phyloP scores from a whole-genome alignment of 2,329 filamentous ascomycete species.

The Alternaria triticimaculans region DNA sequence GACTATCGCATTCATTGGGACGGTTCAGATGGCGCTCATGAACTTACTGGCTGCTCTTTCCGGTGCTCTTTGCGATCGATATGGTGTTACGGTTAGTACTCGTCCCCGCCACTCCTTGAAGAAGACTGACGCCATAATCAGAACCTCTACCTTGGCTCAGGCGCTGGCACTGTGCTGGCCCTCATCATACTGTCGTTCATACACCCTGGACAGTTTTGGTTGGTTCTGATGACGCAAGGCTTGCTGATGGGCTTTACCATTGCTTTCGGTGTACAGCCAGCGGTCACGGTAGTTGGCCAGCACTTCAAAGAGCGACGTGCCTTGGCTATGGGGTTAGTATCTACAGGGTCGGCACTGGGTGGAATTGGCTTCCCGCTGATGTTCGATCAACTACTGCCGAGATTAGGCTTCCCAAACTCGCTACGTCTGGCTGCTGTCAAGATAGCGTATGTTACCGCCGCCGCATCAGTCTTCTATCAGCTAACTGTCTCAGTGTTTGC shows the following conservation, averaged over 20 bases:
- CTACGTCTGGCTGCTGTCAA: conserved; percentile 67
- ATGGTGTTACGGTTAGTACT: conserved; percentile 60
- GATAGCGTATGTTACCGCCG: conserved; percentile 23
- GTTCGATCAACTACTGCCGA: conserved; percentile 61
- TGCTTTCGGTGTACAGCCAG: conserved; percentile 52
- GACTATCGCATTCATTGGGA: conserved; percentile 54
- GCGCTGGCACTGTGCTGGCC: conserved; percentile 24
- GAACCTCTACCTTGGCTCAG: conserved; percentile 38
- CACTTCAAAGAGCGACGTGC: conserved; percentile 55
- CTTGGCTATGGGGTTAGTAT: conserved; percentile 53
- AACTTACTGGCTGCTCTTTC: conserved; percentile 63
- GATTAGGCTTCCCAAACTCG: conserved; percentile 66
- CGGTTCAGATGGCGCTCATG: conserved; percentile 54
- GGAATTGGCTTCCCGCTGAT: conserved; percentile 64
- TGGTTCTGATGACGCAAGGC: conserved; percentile 55
- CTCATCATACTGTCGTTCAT: conserved; percentile 37
- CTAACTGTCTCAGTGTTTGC: conserved; percentile 54
- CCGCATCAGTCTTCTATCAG: too few relatives aligned
- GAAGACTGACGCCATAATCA: conserved; percentile 17
- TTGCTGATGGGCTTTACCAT: conserved; percentile 54
- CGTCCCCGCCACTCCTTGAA: background rate
- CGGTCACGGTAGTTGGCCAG: conserved; percentile 50
- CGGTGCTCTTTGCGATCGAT: conserved; percentile 68
- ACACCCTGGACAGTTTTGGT: conserved; percentile 43
- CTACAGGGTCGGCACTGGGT: conserved; percentile 49